A percentile compares a stretch with the other conserved stretches of the same genome.
Conservation (phyloP, 108 stramenopile species). For the Cyclotella distinguenda region DNA sequence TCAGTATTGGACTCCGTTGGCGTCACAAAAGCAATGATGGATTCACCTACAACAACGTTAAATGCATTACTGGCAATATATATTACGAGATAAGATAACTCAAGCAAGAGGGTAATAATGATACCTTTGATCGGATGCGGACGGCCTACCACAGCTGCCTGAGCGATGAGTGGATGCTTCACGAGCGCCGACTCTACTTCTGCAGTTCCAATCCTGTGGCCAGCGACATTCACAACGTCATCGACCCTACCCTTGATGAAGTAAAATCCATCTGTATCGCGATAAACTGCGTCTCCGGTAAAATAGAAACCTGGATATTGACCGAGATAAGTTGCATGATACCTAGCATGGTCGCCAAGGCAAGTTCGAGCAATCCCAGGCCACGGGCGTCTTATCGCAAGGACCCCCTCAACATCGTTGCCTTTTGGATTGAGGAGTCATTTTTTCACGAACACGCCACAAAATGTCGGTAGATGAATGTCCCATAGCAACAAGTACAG, state of each 20-base stretch:
- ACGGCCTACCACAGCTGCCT: slow-evolving; percentile 84
- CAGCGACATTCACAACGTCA: slow-evolving; percentile 87
- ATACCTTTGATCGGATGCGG: slow-evolving; percentile 85
- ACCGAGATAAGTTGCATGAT: slow-evolving; percentile 71
- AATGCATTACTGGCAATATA: neutral
- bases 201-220: slow-evolving; percentile 84
- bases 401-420: slow-evolving; percentile 77
- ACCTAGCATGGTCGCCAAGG: slow-evolving; percentile 83
- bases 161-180: slow-evolving; percentile 73
- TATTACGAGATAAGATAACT: neutral
- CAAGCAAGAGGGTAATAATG: neutral
- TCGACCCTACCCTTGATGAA: slow-evolving; percentile 92
- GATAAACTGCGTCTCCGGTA: slow-evolving; percentile 79
- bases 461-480: too few species aligned
- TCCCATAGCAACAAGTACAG: neutral
- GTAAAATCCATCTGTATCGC: slow-evolving; percentile 85
- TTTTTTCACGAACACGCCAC: too few species aligned
- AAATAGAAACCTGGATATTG: slow-evolving; percentile 89
- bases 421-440: neutral
- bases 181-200: slow-evolving; percentile 86
- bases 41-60: slow-evolving; percentile 50
- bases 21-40: slow-evolving; percentile 84
- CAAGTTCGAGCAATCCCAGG: slow-evolving; percentile 73
- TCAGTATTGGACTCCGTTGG: slow-evolving; percentile 55
- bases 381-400: slow-evolving; percentile 68